Conservation (phyloP, 352 stramenopile genomes). For the Phytophthora sp. region DNA sequence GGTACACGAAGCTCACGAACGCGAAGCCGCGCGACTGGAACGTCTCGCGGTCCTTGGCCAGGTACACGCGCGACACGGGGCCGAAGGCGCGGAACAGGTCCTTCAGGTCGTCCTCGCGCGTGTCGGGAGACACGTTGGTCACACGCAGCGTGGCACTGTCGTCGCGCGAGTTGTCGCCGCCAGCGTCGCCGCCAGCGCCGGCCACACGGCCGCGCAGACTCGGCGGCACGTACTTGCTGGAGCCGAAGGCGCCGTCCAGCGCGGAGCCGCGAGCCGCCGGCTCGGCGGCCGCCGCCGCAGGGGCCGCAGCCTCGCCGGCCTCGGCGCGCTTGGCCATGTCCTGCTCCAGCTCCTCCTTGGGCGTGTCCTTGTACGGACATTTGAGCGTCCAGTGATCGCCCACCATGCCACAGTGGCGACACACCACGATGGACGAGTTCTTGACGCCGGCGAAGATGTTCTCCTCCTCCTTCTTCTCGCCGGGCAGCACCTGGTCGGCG, state of each 20-base stretch:
- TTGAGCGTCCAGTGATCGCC: conserved; percentile 92
- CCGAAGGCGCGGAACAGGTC: conserved; percentile 98
- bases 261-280: conserved; percentile 51
- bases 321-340: conserved; percentile 70
- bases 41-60: conserved; percentile 98
- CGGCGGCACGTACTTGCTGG: conserved; percentile 88
- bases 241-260: conserved; percentile 76
- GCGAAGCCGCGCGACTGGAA: conserved; percentile 97
- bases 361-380: conserved; percentile 91
- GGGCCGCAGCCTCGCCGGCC: conserved; percentile 21
- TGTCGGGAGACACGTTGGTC: conserved; percentile 99
- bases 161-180: conserved; percentile 44
- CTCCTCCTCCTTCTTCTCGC: conserved; percentile 90
- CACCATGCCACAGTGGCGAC: conserved; percentile 91
- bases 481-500: conserved; percentile 83
- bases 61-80: conserved; percentile 96
- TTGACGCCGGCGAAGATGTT: conserved; percentile 89
- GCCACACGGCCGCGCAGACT: conserved; percentile 70
- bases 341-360: conserved; percentile 75
- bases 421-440: conserved; percentile 91
- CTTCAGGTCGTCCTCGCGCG: conserved; percentile 97
- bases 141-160: conserved; percentile 96
- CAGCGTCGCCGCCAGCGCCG: conserved; percentile 37
- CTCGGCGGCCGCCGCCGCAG: conserved; percentile 29
- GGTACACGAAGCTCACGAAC: conserved; percentile 98